phyloP scores from a whole-genome alignment of 768 basidiomycete genomes.

The Tulasnella sp. region DNA sequence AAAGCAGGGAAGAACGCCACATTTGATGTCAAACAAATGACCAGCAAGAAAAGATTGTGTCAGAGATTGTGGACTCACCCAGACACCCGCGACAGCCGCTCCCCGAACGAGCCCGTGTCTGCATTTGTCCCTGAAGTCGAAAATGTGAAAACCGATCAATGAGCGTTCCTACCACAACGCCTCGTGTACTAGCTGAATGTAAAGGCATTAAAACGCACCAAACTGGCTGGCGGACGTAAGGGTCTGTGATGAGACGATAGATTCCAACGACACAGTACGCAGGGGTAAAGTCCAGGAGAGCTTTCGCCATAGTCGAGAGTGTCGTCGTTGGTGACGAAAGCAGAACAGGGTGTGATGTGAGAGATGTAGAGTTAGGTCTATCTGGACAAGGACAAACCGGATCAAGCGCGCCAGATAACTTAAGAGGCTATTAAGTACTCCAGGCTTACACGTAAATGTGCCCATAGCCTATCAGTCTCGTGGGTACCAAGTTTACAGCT shows the following conservation, averaged over 20 bases:
- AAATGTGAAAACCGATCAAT: neutral
- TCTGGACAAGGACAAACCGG: too few species aligned
- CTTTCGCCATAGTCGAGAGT: conserved; percentile 25
- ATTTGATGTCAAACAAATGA: too few species aligned
- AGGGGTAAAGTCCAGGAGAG: conserved; percentile 57
- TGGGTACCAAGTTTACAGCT: too few species aligned
- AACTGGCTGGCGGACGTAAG: conserved; percentile 53
- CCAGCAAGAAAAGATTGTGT: too few species aligned
- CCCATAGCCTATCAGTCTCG: too few species aligned
- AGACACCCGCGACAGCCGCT: conserved; percentile 49
- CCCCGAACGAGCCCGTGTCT: conserved; percentile 66
- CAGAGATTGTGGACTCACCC: conserved; percentile 45
- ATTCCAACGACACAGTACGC: conserved; percentile 77
- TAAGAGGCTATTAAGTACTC: too few species aligned
- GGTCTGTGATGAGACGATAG: conserved; percentile 71
- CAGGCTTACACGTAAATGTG: too few species aligned
- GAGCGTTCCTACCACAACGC: too few species aligned
- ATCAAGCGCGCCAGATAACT: too few species aligned
- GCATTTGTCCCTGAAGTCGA: conserved; percentile 44
- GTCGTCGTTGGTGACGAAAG: too few species aligned
- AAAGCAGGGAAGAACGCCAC: neutral
- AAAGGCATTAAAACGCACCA: conserved; percentile 33
- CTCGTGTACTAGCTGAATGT: conserved; percentile 16
- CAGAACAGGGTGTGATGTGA: too few species aligned
- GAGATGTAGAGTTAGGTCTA: too few species aligned